phyloP scores from a whole-genome alignment of 2,329 filamentous ascomycete genomes.

The Madurella mycetomatis region DNA sequence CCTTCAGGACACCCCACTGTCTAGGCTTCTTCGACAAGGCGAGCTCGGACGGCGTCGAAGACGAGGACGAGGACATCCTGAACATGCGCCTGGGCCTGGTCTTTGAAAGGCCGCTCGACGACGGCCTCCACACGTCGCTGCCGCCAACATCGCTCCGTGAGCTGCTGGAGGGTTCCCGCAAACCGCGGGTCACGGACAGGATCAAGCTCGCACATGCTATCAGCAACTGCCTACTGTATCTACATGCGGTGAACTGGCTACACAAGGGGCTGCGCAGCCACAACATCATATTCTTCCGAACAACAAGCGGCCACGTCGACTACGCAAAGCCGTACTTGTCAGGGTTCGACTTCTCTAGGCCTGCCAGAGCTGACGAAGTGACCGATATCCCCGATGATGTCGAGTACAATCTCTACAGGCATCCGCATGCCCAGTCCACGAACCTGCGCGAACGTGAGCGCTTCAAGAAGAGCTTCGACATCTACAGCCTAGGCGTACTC shows the following conservation, averaged over 20 bases:
- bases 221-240: constrained; percentile 47
- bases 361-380: constrained; percentile 34
- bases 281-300: constrained; percentile 43
- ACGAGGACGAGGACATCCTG: constrained; percentile 40
- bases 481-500: constrained; percentile 46
- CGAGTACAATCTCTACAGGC: constrained; percentile 40
- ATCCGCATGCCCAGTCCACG: constrained; percentile 38
- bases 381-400: constrained; percentile 37
- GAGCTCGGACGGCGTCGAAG: constrained; percentile 17
- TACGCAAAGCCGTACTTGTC: constrained; percentile 34
- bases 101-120: constrained; percentile 45
- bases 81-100: constrained; percentile 48
- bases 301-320: constrained; percentile 30
- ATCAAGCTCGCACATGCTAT: constrained; percentile 48
- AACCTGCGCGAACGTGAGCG: constrained; percentile 35
- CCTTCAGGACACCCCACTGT: constrained; percentile 48
- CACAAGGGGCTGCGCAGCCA: constrained; percentile 41
- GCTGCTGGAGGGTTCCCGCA: constrained; percentile 38
- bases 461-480: constrained; percentile 39
- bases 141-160: constrained; percentile 45
- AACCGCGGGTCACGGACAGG: constrained; percentile 48
- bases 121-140: constrained; percentile 32
- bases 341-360: constrained; percentile 40
- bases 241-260: constrained; percentile 53
- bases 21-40: constrained; percentile 48